These are phyloP conservation scores for Nakaseomyces bracarensis DNA, from an alignment of 1,139 yeast genomes.

Conservation along the genomic window DNA sequence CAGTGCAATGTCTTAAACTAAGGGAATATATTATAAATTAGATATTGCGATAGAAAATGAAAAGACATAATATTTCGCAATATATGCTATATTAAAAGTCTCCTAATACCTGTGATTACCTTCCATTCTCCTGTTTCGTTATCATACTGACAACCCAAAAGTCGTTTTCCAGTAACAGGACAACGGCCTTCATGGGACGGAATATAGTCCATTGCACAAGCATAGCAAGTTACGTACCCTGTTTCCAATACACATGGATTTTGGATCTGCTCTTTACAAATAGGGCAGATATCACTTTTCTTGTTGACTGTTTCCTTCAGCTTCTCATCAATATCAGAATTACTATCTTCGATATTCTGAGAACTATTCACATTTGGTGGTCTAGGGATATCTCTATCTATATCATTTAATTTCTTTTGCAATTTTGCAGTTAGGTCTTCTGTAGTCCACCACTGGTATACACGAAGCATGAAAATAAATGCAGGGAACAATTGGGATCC, in stretches of 20 bases:
- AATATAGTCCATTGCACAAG: slow-evolving; percentile 68
- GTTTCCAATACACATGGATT: slow-evolving; percentile 89
- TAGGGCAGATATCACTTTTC: slow-evolving; percentile 44
- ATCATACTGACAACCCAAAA: slow-evolving; percentile 67
- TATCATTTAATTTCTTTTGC: slow-evolving; percentile 42
- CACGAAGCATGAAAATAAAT: slow-evolving; percentile 75
- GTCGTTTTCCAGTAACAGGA: slow-evolving; percentile 69
- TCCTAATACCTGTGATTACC: slow-evolving; percentile 57
- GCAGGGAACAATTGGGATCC: slow-evolving; percentile 59
- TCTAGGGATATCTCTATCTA: slow-evolving; percentile 46
- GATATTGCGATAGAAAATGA: background rate
- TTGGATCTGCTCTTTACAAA: slow-evolving; percentile 57
- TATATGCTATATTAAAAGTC: slow-evolving; percentile 46
- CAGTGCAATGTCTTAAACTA: background rate
- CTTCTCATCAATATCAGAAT: slow-evolving; percentile 3
- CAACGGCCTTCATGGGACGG: slow-evolving; percentile 61
- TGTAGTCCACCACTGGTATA: slow-evolving; percentile 92
- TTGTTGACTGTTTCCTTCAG: background rate
- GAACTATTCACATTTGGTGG: slow-evolving; percentile 32
- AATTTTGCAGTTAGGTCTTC: slow-evolving; percentile 64
- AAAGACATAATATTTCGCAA: background rate
- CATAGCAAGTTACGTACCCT: slow-evolving; percentile 83
- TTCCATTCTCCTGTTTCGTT: slow-evolving; percentile 55
- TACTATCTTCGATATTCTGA: slow-evolving; percentile 20
- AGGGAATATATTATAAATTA: background rate